These are phyloP conservation scores for Pezicula radicicola DNA, from an alignment of 2,329 filamentous ascomycete genomes.

Conservation along the genomic window DNA sequence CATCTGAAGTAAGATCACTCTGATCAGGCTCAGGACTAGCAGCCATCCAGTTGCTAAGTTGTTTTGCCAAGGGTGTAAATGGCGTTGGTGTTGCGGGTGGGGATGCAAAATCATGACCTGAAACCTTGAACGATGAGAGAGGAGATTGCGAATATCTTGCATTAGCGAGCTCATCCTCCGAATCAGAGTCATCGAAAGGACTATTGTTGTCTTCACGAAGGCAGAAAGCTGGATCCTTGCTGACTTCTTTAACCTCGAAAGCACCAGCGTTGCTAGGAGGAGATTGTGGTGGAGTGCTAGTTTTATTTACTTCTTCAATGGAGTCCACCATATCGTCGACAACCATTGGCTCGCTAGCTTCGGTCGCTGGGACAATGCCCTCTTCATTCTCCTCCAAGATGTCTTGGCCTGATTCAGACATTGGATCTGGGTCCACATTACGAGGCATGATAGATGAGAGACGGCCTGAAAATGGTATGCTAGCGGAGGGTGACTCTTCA, in stretches of 20 bases:
- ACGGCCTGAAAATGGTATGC: constrained; percentile 32
- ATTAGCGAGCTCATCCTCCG: constrained; percentile 48
- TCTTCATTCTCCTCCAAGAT: constrained; percentile 10
- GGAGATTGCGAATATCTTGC: constrained; percentile 22
- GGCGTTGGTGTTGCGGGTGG: constrained; percentile 40
- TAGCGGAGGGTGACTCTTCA: constrained; percentile 6
- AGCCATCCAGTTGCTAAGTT: constrained; percentile 61
- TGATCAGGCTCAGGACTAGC: constrained; percentile 46
- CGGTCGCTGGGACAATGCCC: background rate
- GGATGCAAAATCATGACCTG: constrained; percentile 27
- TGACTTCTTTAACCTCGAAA: constrained; percentile 26
- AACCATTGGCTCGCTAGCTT: constrained; percentile 7
- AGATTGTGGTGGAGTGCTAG: constrained; percentile 19
- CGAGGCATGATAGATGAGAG: constrained; percentile 37
- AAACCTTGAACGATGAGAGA: constrained; percentile 21
- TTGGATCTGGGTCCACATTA: constrained; percentile 25
- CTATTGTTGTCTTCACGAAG: constrained; percentile 47
- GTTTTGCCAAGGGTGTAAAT: constrained; percentile 56
- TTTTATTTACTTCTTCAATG: constrained; percentile 11
- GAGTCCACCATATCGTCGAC: constrained; percentile 12
- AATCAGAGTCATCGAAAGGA: constrained; percentile 48
- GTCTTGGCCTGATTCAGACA: constrained; percentile 9
- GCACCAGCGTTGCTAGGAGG: constrained; percentile 16
- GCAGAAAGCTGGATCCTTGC: background rate
- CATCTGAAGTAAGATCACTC: background rate